Evolutionary conservation across 192 early-diverging fungal genomes (phyloP), one percentile per base, ranked within the genome.

Genomic region (Jimgerdemannia lactiflua): DNA sequence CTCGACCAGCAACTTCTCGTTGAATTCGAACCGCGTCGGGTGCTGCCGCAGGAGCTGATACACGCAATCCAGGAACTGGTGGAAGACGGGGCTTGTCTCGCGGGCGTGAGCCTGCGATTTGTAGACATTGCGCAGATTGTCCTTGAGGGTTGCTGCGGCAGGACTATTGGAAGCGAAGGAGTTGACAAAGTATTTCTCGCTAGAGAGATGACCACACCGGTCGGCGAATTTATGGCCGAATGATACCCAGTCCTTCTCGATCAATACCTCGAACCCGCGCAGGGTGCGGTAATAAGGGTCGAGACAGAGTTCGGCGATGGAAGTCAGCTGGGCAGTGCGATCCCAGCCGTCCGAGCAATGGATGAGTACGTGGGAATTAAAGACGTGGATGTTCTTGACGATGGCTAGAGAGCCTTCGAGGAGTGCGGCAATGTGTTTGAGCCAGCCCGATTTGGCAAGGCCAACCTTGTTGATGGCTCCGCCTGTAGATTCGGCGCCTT

Each of bases 311-410:
- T 95, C 90, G 65, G 97, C 88, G 20, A 97, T 86, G 6, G 95
- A 94, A 17, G 91, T 93, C 67, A 99, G 81, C 82, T 99, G 98
- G 19, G 96, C 93, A 0, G 98, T 99, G 29, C 98, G 90, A 83
- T 99, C 98, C 98, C 98, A 99, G 11, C 98, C 98, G 78, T 99
- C 98, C 65, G 95, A 97, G 87, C 98, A 99, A 82, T 99, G 98
- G 4, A 99, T 95, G 39, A 99, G 82, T 4, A 95, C 96, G 72
- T 97, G 96, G 4, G 89, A 86, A 68, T 91, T 91, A 20, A 84
- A 80, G 4, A 91, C 77, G 75, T 96, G 91, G 4, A 99, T 88
- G 59, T 84, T 91, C 73, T 92, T 84, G 4, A 98, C 92, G 68
- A 99, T 97, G 69, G 89, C 81, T 63, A 85, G 69, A 4, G 94